Base-by-base conservation (phyloP, 441 rosid species). In the Jatropha podagrica region DNA sequence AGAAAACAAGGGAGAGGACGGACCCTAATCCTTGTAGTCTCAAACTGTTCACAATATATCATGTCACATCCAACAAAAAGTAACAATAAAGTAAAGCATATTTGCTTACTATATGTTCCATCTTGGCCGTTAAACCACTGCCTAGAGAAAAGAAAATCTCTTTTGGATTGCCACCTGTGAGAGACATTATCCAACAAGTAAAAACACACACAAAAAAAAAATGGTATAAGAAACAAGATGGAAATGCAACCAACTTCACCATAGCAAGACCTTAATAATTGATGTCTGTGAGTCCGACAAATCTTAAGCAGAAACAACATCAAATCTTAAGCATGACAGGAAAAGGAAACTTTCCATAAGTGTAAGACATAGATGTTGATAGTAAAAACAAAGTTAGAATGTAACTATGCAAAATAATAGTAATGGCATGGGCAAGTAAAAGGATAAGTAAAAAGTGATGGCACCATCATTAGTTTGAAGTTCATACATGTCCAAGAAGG, bases 121-220 rank as follows among this genome's bases (percentile, higher is more conserved):
- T 94, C 98, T 85, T 92, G 99, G 73, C 93, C 95, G 65, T 85
- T 88, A 86, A 96, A 92, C 99, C 99, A 96, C 81, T 96, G 98
- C 78, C 99, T 87, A 64, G 99, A 92, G 88, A 90, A 96, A 76
- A 96, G 84, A 87, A 96, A 96, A 89, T 96, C 99, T 85, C 85
- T 91, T 81, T 86, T 92, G 55, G 97, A 88, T 68, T 88, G 90
- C 98, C 99, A 96, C 81, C 99, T 96, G 89, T 69, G 81, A 76
- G 79, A 80, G 71, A 85, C 65, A 75, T 68, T 42, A 73, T 74
- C 76, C 37, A 68, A 76, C 32, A 79, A 76, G 72, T 69, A 76
- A 79, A 69, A 27, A 32, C 32, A 1, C 32, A 32, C 32, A 1
- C 32, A 32, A 46, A 38, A 17, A 58, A 72, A 67, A 48, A 71